Conservation (phyloP, 176 grass and related monocot genomes). For the Phyllostachys edulis region DNA sequence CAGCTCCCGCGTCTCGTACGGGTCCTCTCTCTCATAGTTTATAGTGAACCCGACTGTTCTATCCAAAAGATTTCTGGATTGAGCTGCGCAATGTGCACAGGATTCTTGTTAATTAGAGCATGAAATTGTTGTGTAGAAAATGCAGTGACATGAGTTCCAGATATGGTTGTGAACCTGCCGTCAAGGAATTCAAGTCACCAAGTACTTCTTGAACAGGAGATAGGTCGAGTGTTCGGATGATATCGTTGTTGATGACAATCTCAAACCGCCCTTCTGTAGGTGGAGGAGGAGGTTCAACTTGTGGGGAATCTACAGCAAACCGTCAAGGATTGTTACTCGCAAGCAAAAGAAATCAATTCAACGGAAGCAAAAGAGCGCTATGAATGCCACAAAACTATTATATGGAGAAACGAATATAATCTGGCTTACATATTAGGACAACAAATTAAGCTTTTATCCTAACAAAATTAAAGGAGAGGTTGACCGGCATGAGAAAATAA, state of each 20-base stretch:
- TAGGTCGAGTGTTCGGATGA: conserved; percentile 55
- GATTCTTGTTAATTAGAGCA: background rate
- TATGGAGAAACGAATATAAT: background rate
- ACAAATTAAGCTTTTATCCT: background rate
- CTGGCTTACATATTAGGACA: background rate
- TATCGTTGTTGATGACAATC: conserved; percentile 58
- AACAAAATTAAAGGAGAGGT: background rate
- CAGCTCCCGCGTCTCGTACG: conserved; percentile 60
- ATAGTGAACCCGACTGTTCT: conserved; percentile 84
- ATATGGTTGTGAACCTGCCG: conserved; percentile 37
- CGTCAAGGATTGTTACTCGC: background rate
- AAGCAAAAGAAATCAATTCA: background rate
- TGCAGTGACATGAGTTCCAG: background rate
- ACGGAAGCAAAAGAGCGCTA: background rate
- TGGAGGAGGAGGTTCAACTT: conserved; percentile 67
- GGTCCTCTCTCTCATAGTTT: conserved; percentile 84
- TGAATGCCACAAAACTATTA: background rate
- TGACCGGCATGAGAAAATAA: background rate
- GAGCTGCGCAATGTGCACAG: conserved; percentile 33
- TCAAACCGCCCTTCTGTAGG: conserved; percentile 73
- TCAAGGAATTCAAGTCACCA: conserved; percentile 40
- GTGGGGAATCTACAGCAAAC: conserved; percentile 39
- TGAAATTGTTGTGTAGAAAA: background rate
- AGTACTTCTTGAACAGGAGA: conserved; percentile 51
- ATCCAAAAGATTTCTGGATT: conserved; percentile 60